Evolutionary conservation across 106 monocot genomes (phyloP), one percentile per base, ranked within the genome.

Genomic region (Vanilla planifolia): DNA sequence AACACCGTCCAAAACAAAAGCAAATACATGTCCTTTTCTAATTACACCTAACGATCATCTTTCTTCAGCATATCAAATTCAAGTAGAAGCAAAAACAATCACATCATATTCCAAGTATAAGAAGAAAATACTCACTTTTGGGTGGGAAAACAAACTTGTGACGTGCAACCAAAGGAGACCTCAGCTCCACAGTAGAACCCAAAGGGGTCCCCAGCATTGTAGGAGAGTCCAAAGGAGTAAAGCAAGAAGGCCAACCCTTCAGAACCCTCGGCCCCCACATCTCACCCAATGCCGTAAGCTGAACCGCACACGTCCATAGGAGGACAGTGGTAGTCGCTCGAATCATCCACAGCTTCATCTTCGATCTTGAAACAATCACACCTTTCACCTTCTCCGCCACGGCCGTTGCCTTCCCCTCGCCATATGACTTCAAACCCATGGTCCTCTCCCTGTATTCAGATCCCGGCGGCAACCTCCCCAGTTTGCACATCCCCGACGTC

Each of bases 281-380:
- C 67, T 87, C 90, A 50, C 90, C 71, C 51, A 96, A 27, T 19
- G 90, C 79, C 24, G 81, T 75, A 21, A 96, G 74, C 79, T 96
- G 96, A 19, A 96, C 75, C 22, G 84, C 66, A 56, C 86, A 91
- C 8, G 87, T 87, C 90, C 96, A 96, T 42, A 96, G 65, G 9
- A 91, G 67, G 41, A 88, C 78, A 2, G 80, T 76, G 6, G 81
- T 91, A 27, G 74, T 79, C 23, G 73, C 80, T 50, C 90, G 57
- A n/a, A 80, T 67, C 70, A 81, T 76, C 95, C 95, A 90, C 25
- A 83, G 55, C 76, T 90, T 90, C 76, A 82, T 67, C 42, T 74
- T 67, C 32, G 95, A 71, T 58, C 77, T 77, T 39, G 77, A 33
- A 33, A 72, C 51, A 56, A 70, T 64, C 29, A 43, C 34, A 26